Evolutionary conservation across 1,284 basidiomycete species (phyloP).

Genomic region (Heterobasidion annosum): DNA sequence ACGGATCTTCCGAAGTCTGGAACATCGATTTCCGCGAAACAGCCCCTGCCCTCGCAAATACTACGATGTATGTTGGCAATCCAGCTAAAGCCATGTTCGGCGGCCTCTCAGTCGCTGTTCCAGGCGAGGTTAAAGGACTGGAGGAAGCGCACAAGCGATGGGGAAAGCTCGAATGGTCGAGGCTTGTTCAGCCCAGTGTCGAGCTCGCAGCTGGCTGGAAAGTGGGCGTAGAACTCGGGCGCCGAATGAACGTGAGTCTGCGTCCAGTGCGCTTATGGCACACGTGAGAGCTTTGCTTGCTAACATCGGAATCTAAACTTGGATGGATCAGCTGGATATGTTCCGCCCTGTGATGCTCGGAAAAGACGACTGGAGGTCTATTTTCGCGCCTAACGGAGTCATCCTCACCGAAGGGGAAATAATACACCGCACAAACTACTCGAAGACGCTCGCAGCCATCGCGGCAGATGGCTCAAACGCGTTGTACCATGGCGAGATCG

Average conservation of each 20-base stretch:
- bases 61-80: constrained; percentile 63
- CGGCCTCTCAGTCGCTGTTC: constrained; percentile 77
- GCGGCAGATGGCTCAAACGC: constrained; percentile 63
- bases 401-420: constrained; percentile 69
- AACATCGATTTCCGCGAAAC: constrained; percentile 87
- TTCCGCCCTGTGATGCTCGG: constrained; percentile 59
- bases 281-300: neutral
- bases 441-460: constrained; percentile 56
- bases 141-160: constrained; percentile 74
- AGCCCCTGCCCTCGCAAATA: constrained; percentile 64
- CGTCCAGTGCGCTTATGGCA: neutral
- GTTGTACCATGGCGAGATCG: constrained; percentile 76
- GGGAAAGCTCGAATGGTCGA: constrained; percentile 72
- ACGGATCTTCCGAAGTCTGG: constrained; percentile 49
- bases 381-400: constrained; percentile 75
- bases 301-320: neutral
- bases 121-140: constrained; percentile 81
- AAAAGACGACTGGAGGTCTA: constrained; percentile 68
- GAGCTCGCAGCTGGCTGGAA: constrained; percentile 71
- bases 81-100: constrained; percentile 54
- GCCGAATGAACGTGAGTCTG: constrained; percentile 54
- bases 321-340: constrained; percentile 24
- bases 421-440: constrained; percentile 61
- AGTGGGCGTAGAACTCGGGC: constrained; percentile 68
- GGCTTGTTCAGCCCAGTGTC: constrained; percentile 69